Evolutionary conservation across 2,329 filamentous ascomycete genomes (phyloP).

Genomic region (Stagonosporopsis cucurbitacearum): DNA sequence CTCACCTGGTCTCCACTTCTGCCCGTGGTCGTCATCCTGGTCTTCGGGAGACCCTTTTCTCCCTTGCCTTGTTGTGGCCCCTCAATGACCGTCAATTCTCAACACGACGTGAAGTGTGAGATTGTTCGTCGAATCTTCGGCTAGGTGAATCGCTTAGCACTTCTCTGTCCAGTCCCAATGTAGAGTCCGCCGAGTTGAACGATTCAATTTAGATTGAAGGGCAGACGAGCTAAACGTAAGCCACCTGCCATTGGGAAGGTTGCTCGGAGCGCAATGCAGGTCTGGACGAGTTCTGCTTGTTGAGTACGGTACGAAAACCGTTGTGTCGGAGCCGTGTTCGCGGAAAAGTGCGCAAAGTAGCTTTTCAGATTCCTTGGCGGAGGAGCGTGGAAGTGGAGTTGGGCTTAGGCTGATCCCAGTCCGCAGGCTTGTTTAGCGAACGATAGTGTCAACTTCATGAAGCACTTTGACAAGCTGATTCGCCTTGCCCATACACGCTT

Average conservation of each 20-base stretch:
- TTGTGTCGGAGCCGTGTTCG: constrained; percentile 23
- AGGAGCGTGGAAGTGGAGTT: constrained; percentile 24
- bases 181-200: constrained; percentile 3
- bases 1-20: constrained; percentile 10
- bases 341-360: constrained; percentile 23
- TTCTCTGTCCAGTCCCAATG: neutral
- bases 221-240: constrained; percentile 16
- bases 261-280: constrained; percentile 23
- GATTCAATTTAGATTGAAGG: constrained; percentile 8
- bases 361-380: constrained; percentile 27
- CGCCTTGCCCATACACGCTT: constrained; percentile 29
- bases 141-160: neutral
- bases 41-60: constrained; percentile 24
- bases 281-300: constrained; percentile 28
- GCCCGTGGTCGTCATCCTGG: constrained; percentile 21
- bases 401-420: constrained; percentile 34
- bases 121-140: constrained; percentile 11
- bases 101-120: neutral
- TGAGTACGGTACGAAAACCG: constrained; percentile 28
- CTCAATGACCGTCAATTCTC: neutral
- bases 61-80: constrained; percentile 18
- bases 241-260: constrained; percentile 23
- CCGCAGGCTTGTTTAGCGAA: constrained; percentile 24
- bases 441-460: constrained; percentile 28
- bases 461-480: constrained; percentile 41